Evolutionary conservation across 768 basidiomycete genomes (phyloP), one percentile per base, ranked within the genome.

Genomic region (Clitopilus hobsonii): DNA sequence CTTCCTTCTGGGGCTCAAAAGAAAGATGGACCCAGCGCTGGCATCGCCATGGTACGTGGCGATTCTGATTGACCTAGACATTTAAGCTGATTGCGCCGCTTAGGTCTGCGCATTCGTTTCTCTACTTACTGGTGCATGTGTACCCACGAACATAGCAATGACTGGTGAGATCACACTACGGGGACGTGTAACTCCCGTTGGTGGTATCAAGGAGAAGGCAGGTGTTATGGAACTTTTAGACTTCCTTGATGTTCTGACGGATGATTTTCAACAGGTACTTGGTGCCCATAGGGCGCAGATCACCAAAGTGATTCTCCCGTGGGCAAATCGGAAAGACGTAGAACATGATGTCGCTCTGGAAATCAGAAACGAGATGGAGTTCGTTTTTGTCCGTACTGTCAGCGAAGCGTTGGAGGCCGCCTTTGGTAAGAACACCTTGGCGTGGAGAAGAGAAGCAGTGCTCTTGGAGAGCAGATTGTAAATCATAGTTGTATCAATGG

Each of bases 1-100:
- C 74, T 96, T 7, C 95, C 94, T 0, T 81, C 89, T 1, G 95
- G 94, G 0, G 89, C 92, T 1, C 89, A 94, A 69, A 92, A 86
- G 79, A 97, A 96, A 73, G 94, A 96, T 63, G 94, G 94, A 0
- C 93, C 94, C 0, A 91, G 89, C 63, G 94, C 93, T 0, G 94
- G 94, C 1, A 78, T 95, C 22, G 90, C 91, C 0, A 93, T 95
- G 84, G 89, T 91, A 57, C 55, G 75, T 64, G 8, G n/a, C 47
- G 14, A 49, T 29, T 6, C 14, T 45, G 16, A 6, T 45, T 6
- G 27, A 6, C 5, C 13, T 14, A 26, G 10, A n/a, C 30, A 30
- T 41, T 22, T 5, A 38, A 18, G 23, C 22, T 36, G n/a, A 14
- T 45, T 11, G 7, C n/a, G 0, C 29, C 22, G 13, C 24, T 4